Evolutionary conservation across 2,329 filamentous ascomycete species (phyloP).

Genomic region (Colletotrichum filicis): DNA sequence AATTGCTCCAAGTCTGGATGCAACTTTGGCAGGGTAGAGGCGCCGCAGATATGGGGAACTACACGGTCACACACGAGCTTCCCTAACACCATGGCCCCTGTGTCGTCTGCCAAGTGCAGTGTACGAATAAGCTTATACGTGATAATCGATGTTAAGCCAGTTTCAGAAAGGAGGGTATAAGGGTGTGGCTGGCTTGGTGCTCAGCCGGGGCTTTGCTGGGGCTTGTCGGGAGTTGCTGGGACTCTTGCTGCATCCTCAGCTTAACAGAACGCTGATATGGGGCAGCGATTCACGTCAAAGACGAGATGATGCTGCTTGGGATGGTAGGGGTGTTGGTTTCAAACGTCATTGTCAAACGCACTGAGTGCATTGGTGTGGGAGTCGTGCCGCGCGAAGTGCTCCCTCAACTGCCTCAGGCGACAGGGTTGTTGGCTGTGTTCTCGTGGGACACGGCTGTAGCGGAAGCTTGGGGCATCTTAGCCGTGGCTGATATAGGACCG

Average conservation of each 20-base stretch:
- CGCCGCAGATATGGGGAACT: slow-evolving; percentile 23
- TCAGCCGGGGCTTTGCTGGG: slow-evolving; percentile 13
- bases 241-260: slow-evolving; percentile 7
- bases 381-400: slow-evolving; percentile 31
- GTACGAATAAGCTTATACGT: slow-evolving; percentile 33
- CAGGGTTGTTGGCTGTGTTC: slow-evolving; percentile 25
- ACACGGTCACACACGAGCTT: slow-evolving; percentile 5
- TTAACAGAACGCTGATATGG: slow-evolving; percentile 27
- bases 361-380: slow-evolving; percentile 34
- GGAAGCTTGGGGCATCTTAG: slow-evolving; percentile 31
- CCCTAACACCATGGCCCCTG: slow-evolving; percentile 26
- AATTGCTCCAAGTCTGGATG: slow-evolving; percentile 24
- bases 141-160: slow-evolving; percentile 30
- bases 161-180: slow-evolving; percentile 32
- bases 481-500: slow-evolving; percentile 31
- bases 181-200: slow-evolving; percentile 13
- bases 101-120: slow-evolving; percentile 27
- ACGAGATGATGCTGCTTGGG: slow-evolving; percentile 27
- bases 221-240: slow-evolving; percentile 3
- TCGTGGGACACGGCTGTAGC: slow-evolving; percentile 26
- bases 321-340: slow-evolving; percentile 30
- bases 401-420: slow-evolving; percentile 17
- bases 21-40: slow-evolving; percentile 22
- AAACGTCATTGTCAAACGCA: slow-evolving; percentile 35
- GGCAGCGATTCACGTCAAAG: slow-evolving; percentile 24